Conservation (phyloP, 2,329 filamentous ascomycete species). For the Colletotrichum horii region DNA sequence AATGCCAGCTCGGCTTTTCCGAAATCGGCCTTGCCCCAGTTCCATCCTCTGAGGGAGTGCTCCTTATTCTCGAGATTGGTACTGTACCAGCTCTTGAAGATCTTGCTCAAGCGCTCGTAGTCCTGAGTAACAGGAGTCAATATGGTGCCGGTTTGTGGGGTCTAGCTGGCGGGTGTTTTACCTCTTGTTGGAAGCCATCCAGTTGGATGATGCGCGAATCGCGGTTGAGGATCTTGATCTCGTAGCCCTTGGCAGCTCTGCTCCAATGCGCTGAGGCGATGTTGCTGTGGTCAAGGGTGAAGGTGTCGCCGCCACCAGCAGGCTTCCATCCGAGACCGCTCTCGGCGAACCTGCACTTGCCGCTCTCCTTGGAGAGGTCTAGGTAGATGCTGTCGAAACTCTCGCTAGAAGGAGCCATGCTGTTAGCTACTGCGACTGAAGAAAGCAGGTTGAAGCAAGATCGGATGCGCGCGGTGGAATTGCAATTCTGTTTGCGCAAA, state of each 20-base stretch:
- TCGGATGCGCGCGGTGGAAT: not conserved
- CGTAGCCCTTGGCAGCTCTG: constrained; percentile 87
- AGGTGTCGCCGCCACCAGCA: constrained; percentile 83
- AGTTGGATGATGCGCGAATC: constrained; percentile 88
- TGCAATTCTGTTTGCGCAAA: constrained; percentile 31
- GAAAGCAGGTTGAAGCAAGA: not conserved
- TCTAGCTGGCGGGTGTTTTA: constrained; percentile 31
- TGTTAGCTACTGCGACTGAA: not conserved
- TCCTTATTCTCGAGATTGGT: constrained; percentile 91
- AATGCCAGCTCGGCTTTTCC: constrained; percentile 93
- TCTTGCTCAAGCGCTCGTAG: constrained; percentile 85
- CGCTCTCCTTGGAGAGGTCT: constrained; percentile 89
- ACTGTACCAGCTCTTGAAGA: constrained; percentile 99
- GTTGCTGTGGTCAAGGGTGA: constrained; percentile 88
- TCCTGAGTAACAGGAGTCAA: constrained; percentile 57
- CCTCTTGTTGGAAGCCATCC: constrained; percentile 92
- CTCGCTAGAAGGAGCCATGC: constrained; percentile 59
- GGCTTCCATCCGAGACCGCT: constrained; percentile 97
- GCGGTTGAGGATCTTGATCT: constrained; percentile 88
- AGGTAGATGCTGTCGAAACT: constrained; percentile 98
- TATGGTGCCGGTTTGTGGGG: not conserved
- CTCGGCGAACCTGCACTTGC: constrained; percentile 94
- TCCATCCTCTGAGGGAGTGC: constrained; percentile 95
- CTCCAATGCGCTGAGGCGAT: constrained; percentile 94
- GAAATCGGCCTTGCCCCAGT: constrained; percentile 99